These are phyloP conservation scores for Saccharomycopsis schoenii DNA, from an alignment of 805 yeast species.

Conservation along the genomic window DNA sequence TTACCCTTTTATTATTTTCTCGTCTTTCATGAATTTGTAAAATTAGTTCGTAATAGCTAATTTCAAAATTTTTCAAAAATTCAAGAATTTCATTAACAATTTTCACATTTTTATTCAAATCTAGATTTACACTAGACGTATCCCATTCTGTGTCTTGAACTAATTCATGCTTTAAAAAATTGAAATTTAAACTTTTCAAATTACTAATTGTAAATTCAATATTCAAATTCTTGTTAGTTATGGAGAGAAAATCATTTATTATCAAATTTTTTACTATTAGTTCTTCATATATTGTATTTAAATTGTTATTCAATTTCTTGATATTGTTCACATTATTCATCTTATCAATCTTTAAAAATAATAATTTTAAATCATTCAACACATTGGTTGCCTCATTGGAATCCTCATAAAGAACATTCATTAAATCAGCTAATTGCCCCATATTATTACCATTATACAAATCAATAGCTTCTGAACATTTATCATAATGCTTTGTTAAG, in stretches of 20 bases:
- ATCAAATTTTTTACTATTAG: constrained; percentile 16
- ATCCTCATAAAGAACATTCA: constrained; percentile 10
- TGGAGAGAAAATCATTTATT: constrained; percentile 15
- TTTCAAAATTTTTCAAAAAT: constrained; percentile 13
- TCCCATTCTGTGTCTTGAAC: not conserved
- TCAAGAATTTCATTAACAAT: constrained; percentile 2
- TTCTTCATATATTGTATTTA: constrained; percentile 13
- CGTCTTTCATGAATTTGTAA: constrained; percentile 7
- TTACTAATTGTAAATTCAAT: constrained; percentile 10
- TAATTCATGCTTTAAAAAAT: constrained; percentile 8
- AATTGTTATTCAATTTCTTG: constrained; percentile 2
- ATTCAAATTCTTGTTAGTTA: constrained; percentile 15
- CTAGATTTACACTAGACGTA: constrained; percentile 2
- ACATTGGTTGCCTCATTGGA: constrained; percentile 16
- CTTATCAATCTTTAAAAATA: constrained; percentile 11
- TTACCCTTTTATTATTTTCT: constrained; percentile 4
- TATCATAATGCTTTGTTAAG: constrained; percentile 16
- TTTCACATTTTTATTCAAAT: constrained; percentile 5
- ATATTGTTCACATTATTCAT: constrained; percentile 7
- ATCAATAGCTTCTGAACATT: constrained; percentile 12
- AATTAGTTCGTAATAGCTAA: constrained; percentile 11
- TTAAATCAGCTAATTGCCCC: constrained; percentile 7
- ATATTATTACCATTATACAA: not conserved
- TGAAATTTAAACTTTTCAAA: constrained; percentile 12
- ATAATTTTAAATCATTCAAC: constrained; percentile 10